These are phyloP conservation scores for Pelargonium cotyledonis DNA, from an alignment of 441 rosid species.

Conservation along the genomic window DNA sequence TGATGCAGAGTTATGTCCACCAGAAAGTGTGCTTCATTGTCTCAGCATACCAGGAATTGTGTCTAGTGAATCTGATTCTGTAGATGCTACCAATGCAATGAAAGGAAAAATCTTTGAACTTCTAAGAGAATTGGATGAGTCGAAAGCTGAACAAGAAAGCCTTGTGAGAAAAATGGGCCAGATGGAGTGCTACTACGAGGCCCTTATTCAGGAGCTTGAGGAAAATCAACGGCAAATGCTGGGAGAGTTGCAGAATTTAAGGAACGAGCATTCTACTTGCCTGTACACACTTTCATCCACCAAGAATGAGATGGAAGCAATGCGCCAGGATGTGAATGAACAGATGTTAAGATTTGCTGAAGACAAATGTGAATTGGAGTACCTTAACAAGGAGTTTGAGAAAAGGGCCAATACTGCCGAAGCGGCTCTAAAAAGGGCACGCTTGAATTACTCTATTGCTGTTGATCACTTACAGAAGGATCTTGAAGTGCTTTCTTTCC, in stretches of 20 bases:
- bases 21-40: constrained; percentile 72
- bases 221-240: constrained; percentile 93
- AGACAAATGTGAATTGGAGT: constrained; percentile 60
- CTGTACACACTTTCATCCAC: constrained; percentile 58
- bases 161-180: constrained; percentile 89
- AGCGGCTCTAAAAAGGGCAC: constrained; percentile 92
- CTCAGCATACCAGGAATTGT: constrained; percentile 54
- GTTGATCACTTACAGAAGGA: constrained; percentile 95
- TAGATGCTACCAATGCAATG: constrained; percentile 54
- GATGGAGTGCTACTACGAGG: constrained; percentile 99
- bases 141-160: constrained; percentile 80
- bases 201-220: constrained; percentile 94
- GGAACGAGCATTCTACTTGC: constrained; percentile 83
- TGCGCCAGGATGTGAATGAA: constrained; percentile 61
- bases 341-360: constrained; percentile 54
- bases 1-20: constrained; percentile 63
- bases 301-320: constrained; percentile 76
- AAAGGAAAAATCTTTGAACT: constrained; percentile 80
- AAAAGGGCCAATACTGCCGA: constrained; percentile 73
- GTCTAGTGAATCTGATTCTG: constrained; percentile 57
- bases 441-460: constrained; percentile 90
- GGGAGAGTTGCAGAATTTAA: constrained; percentile 82
- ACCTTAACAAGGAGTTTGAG: constrained; percentile 72
- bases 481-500: constrained; percentile 87
- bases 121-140: constrained; percentile 76